Base-by-base conservation (phyloP, 768 basidiomycete species). In the Pleurotus tuoliensis region DNA sequence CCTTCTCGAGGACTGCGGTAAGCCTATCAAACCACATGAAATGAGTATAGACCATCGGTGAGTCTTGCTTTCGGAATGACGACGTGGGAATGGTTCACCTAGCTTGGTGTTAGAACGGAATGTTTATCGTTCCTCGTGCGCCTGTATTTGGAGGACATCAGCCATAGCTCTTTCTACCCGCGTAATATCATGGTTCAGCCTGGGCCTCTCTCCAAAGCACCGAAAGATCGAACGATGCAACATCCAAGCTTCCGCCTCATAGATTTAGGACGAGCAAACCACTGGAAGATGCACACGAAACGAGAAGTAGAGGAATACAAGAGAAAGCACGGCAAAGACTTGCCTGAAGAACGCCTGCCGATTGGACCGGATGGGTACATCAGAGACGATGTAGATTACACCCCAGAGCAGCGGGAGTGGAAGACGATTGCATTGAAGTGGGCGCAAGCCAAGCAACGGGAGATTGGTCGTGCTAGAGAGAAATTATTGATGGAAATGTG, bases 1-100 rank as follows among this genome's bases (percentile, higher is more conserved):
- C 18, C 67, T 81, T 11, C 47, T 79, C 0, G 78, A 81, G 61
- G 61, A 76, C 44, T 79, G 78, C 53, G 78, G 78, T 2, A 48
- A 4, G 3, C 64, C 67, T 8, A 63, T 77, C 3, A 50, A 65
- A 0, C 40, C 68, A 0, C n/a, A 58, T 0, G 16, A 53, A 3
- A 63, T 78, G 41, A 68, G 58, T 0, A 2, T 60, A 3, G 80
- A 82, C 47, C 78, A 80, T 45, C 64, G 59, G 75, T 76, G 44
- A 57, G 67, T 45, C 24, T 44, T 15, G 3, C 16, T 46, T 40
- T 24, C 55, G n/a, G 34, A 15, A n/a, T 37, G 12, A 41, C 20
- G 30, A 34, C 38, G 3, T 5, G 3, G 22, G n/a, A 25, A 16
- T 50, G 5, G 47, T 47, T 51, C 5, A 13, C 22, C 12, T 24